Conservation (phyloP, 345 rosid species). For the Arabis hirsuta region DNA sequence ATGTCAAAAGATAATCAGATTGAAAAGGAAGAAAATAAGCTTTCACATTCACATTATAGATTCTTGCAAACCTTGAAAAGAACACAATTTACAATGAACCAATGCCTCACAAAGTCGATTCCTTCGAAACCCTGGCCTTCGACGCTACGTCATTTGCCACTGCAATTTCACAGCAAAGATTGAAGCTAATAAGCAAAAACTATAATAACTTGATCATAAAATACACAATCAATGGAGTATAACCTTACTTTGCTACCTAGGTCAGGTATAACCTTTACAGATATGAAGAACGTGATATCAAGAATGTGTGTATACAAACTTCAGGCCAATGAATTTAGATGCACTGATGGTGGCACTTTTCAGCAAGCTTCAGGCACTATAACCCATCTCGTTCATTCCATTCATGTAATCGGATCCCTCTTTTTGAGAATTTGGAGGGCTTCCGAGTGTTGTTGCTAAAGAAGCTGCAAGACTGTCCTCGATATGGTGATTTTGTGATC, state of each 20-base stretch:
- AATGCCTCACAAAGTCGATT: constrained; percentile 15
- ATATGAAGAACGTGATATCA: too few species aligned
- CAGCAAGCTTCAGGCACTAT: constrained; percentile 67
- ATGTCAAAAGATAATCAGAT: constrained; percentile 4
- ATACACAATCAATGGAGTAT: background rate
- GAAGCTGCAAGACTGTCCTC: constrained; percentile 52
- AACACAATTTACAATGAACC: constrained; percentile 7
- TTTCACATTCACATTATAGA: background rate
- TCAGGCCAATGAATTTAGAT: constrained; percentile 75
- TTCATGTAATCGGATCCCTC: constrained; percentile 50
- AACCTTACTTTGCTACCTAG: too few species aligned
- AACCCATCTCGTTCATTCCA: constrained; percentile 44
- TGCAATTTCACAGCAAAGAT: constrained; percentile 17
- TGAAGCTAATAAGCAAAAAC: constrained; percentile 3
- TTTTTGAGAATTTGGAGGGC: constrained; percentile 49
- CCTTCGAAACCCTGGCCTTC: background rate
- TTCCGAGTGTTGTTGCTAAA: constrained; percentile 55
- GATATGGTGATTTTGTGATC: constrained; percentile 36
- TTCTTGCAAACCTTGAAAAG: background rate
- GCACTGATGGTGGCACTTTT: constrained; percentile 97
- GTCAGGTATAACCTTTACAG: too few species aligned
- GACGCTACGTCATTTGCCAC: constrained; percentile 40
- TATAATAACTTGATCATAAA: background rate
- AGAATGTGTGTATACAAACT: background rate
- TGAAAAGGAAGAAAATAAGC: background rate